phyloP scores from a whole-genome alignment of 768 basidiomycete genomes.

The Hydnum rufescens region DNA sequence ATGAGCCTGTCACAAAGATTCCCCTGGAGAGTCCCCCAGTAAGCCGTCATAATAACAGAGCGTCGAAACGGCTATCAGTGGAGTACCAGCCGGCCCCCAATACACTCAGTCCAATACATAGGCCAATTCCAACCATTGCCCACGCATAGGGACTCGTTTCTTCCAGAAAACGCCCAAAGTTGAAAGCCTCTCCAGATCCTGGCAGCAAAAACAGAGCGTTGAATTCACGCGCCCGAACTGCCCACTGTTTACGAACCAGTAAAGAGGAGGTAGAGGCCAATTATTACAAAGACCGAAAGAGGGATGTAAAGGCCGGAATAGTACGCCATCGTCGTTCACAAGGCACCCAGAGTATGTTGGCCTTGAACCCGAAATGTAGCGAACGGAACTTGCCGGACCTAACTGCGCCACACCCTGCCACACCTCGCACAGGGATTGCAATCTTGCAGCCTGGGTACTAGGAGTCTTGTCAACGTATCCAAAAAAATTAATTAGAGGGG shows the following conservation, averaged over 20 bases:
- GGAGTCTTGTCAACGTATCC: no score
- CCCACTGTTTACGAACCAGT: slow-evolving; percentile 47
- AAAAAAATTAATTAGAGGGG: not conserved
- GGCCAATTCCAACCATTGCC: slow-evolving; percentile 76
- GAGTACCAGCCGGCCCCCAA: slow-evolving; percentile 82
- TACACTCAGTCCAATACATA: slow-evolving; percentile 86
- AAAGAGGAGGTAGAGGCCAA: slow-evolving; percentile 76
- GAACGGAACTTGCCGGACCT: no score
- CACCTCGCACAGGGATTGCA: no score
- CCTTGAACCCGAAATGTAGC: no score
- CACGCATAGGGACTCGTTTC: slow-evolving; percentile 87
- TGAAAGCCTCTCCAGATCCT: slow-evolving; percentile 85
- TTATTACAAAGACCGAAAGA: slow-evolving; percentile 34
- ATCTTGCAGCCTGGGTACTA: no score
- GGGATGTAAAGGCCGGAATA: slow-evolving; percentile 7
- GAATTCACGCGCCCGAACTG: not conserved
- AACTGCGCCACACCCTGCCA: no score
- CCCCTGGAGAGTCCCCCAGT: slow-evolving; percentile 38
- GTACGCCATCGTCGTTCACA: slow-evolving; percentile 9
- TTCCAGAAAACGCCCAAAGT: slow-evolving; percentile 83
- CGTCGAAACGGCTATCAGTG: not conserved
- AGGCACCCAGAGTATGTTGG: no score
- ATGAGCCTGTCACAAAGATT: slow-evolving; percentile 92
- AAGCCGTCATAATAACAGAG: not conserved
- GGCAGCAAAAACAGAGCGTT: not conserved